Percentiles rank a stretch among this genome's conserved stretches.
Conservation (phyloP, 2,329 filamentous ascomycete species). For the Sphaerostilbella broomeana region DNA sequence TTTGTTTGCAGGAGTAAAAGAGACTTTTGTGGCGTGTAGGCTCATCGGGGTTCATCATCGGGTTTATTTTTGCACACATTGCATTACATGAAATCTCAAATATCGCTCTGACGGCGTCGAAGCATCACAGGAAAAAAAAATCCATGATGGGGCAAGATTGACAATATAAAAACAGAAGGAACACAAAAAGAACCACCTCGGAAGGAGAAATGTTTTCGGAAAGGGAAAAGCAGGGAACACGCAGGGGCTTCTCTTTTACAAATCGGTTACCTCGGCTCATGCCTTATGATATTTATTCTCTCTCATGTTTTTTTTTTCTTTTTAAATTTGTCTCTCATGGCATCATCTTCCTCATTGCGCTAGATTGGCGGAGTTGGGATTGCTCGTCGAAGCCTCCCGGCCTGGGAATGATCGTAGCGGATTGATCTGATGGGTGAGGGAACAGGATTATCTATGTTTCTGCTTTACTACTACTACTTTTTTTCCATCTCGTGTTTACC, state of each 20-base stretch:
- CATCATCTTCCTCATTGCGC: slow-evolving; percentile 21
- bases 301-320: slow-evolving; percentile 14
- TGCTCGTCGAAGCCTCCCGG: slow-evolving; percentile 17
- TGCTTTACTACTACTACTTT: slow-evolving; percentile 3
- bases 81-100: slow-evolving; percentile 3
- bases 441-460: slow-evolving; percentile 12
- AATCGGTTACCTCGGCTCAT: slow-evolving; percentile 18
- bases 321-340: slow-evolving; percentile 16
- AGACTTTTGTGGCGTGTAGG: slow-evolving; percentile 2
- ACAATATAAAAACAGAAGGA: not conserved
- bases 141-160: slow-evolving; percentile 9
- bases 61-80: slow-evolving; percentile 6
- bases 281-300: slow-evolving; percentile 14
- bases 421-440: slow-evolving; percentile 17
- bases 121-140: not conserved
- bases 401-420: slow-evolving; percentile 19
- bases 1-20: slow-evolving; percentile 18
- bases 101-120: slow-evolving; percentile 2
- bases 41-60: no score
- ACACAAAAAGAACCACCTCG: not conserved
- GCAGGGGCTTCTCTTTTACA: slow-evolving; percentile 23
- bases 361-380: slow-evolving; percentile 24
- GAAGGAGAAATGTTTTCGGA: slow-evolving; percentile 3
- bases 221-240: slow-evolving; percentile 9
- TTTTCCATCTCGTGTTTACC: no score